Percentiles rank a stretch among this genome's conserved stretches.
Evolutionary conservation across 768 basidiomycete genomes (phyloP).

Genomic region (Mycena filopes): DNA sequence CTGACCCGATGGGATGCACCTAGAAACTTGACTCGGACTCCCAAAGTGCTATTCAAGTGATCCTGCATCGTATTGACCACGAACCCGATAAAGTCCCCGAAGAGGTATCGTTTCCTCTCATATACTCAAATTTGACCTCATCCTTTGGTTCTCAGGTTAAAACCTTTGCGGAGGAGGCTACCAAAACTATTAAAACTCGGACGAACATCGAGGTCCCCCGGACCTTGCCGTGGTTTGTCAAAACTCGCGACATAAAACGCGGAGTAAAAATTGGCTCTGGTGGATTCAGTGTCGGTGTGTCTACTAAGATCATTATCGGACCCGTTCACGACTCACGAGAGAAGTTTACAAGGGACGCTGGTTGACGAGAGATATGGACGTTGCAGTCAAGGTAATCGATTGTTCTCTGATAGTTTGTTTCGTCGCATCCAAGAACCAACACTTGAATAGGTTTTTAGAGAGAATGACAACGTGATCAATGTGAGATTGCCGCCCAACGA

Average conservation of each 20-base stretch:
- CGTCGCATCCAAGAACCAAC: not conserved
- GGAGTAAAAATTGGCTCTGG: slow-evolving; percentile 8
- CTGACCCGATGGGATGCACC: not conserved
- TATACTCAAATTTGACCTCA: not conserved
- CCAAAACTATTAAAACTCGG: slow-evolving; percentile 7
- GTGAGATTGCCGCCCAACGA: not conserved
- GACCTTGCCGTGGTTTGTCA: slow-evolving; percentile 12
- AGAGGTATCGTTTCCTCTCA: not conserved
- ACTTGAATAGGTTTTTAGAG: not conserved
- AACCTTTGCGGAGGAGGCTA: slow-evolving; percentile 7
- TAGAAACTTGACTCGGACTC: slow-evolving; percentile 7
- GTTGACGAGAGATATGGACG: slow-evolving; percentile 11
- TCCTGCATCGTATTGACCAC: slow-evolving; percentile 6
- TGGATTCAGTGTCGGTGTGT: slow-evolving; percentile 9
- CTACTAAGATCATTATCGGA: not conserved
- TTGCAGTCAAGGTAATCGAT: slow-evolving; percentile 3
- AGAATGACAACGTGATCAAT: slow-evolving; percentile 3
- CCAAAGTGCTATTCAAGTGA: slow-evolving; percentile 4
- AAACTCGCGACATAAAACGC: slow-evolving; percentile 8
- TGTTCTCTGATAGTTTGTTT: not conserved
- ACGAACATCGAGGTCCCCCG: slow-evolving; percentile 10
- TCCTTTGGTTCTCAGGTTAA: not conserved
- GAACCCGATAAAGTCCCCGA: slow-evolving; percentile 7
- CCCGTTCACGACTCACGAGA: not conserved
- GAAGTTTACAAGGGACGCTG: slow-evolving; percentile 5